Evolutionary conservation across 2,329 filamentous ascomycete species (phyloP).

Genomic region (Cercospora zeina): DNA sequence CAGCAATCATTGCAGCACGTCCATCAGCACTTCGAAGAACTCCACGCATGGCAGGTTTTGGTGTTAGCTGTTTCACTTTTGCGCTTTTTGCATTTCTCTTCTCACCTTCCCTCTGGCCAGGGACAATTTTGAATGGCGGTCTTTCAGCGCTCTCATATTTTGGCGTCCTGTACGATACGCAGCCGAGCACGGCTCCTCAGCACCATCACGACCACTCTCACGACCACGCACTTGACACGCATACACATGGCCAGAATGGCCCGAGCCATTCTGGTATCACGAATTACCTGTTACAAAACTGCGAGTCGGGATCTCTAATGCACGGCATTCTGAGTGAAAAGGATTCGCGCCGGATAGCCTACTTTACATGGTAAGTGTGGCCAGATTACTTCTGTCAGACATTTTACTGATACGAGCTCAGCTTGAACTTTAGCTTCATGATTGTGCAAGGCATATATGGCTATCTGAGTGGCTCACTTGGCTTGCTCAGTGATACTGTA

Average conservation of each 20-base stretch:
- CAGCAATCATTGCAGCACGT: slow-evolving; percentile 46
- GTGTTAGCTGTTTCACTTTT: slow-evolving; percentile 38
- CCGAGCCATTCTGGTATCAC: slow-evolving; percentile 68
- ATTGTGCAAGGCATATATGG: slow-evolving; percentile 90
- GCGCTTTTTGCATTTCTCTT: slow-evolving; percentile 41
- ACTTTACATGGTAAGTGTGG: slow-evolving; percentile 79
- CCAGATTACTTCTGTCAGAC: not conserved
- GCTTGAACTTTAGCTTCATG: slow-evolving; percentile 95
- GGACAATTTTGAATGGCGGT: slow-evolving; percentile 39
- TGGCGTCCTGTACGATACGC: slow-evolving; percentile 47
- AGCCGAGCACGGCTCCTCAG: slow-evolving; percentile 33
- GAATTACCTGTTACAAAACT: slow-evolving; percentile 67
- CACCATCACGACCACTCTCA: slow-evolving; percentile 39
- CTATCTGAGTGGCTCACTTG: slow-evolving; percentile 87
- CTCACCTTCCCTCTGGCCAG: slow-evolving; percentile 41
- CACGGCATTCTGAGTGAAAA: slow-evolving; percentile 86
- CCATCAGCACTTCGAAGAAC: slow-evolving; percentile 45
- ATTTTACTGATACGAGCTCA: slow-evolving; percentile 43
- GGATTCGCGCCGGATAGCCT: slow-evolving; percentile 92
- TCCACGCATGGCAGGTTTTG: slow-evolving; percentile 39
- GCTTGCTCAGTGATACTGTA: slow-evolving; percentile 94
- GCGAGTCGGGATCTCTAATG: slow-evolving; percentile 71
- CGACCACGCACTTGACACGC: slow-evolving; percentile 36
- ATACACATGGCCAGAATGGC: slow-evolving; percentile 41
- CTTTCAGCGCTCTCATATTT: slow-evolving; percentile 42